These are phyloP conservation scores for Melastoma malabathricum DNA, from an alignment of 345 rosid species.

Conservation along the genomic window DNA sequence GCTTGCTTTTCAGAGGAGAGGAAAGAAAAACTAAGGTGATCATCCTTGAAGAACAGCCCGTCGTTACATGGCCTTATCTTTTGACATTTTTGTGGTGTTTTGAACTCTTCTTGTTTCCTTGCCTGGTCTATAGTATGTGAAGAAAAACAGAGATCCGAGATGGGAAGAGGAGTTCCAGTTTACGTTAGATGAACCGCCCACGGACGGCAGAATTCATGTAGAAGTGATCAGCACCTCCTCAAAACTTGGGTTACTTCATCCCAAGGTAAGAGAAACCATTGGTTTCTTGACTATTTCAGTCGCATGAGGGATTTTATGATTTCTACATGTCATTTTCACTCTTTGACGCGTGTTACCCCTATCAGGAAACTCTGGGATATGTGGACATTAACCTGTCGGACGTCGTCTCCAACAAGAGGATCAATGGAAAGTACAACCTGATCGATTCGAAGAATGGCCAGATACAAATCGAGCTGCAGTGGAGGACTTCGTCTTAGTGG, in stretches of 20 bases:
- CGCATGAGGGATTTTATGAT: too few species aligned
- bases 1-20: slow-evolving; percentile 74
- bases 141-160: slow-evolving; percentile 84
- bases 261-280: slow-evolving; percentile 37
- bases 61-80: too few species aligned
- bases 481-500: slow-evolving; percentile 53
- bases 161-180: slow-evolving; percentile 92
- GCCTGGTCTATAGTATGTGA: slow-evolving; percentile 33
- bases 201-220: slow-evolving; percentile 54
- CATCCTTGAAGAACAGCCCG: not conserved
- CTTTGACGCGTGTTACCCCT: too few species aligned
- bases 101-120: not conserved
- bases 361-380: slow-evolving; percentile 66
- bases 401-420: slow-evolving; percentile 62
- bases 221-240: slow-evolving; percentile 76
- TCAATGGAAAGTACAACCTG: slow-evolving; percentile 73
- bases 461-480: slow-evolving; percentile 70
- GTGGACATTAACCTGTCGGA: slow-evolving; percentile 49
- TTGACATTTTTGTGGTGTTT: too few species aligned
- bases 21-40: slow-evolving; percentile 73
- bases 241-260: slow-evolving; percentile 65
- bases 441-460: slow-evolving; percentile 85
- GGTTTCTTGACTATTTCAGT: not conserved
- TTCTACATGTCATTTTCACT: too few species aligned
- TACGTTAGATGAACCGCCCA: slow-evolving; percentile 68